Conservation (phyloP, 805 yeast species). For the Nakazawaea holstii region DNA sequence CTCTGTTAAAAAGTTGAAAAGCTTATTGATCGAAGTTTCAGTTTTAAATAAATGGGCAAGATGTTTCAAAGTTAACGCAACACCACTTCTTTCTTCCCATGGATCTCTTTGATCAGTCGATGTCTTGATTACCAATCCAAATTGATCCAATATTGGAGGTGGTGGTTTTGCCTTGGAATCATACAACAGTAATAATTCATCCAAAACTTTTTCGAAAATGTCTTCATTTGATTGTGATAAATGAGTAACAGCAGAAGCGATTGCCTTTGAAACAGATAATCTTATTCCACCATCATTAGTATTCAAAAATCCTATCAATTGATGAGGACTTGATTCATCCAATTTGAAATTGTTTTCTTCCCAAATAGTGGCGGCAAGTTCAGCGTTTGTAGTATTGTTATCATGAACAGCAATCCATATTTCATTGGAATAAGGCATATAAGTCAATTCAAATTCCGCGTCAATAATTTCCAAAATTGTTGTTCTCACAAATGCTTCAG, state of each 20-base stretch:
- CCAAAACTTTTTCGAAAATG: constrained; percentile 30
- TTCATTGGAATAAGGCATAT: constrained; percentile 51
- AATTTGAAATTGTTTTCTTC: constrained; percentile 61
- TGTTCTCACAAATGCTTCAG: constrained; percentile 67
- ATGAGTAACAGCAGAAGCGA: constrained; percentile 49
- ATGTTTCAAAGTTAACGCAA: constrained; percentile 61
- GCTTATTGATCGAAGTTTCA: constrained; percentile 36
- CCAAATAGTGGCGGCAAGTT: constrained; percentile 80
- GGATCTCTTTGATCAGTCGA: constrained; percentile 55
- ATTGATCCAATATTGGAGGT: constrained; percentile 70
- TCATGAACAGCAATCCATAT: constrained; percentile 78
- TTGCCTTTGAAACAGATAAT: constrained; percentile 64
- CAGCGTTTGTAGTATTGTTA: constrained; percentile 55
- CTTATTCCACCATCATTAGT: constrained; percentile 63
- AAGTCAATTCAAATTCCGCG: constrained; percentile 65
- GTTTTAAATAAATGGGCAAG: constrained; percentile 43
- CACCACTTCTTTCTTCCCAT: constrained; percentile 84
- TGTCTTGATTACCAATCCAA: constrained; percentile 67
- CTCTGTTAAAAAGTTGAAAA: constrained; percentile 63
- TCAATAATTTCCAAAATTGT: constrained; percentile 81
- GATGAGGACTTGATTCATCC: constrained; percentile 35
- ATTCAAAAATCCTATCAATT: constrained; percentile 46
- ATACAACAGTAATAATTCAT: constrained; percentile 50
- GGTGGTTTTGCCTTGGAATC: constrained; percentile 62
- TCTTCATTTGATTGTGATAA: constrained; percentile 19